Evolutionary conservation across 495 filamentous ascomycete species (phyloP).

Genomic region (Astrothelium subdiscretum): DNA sequence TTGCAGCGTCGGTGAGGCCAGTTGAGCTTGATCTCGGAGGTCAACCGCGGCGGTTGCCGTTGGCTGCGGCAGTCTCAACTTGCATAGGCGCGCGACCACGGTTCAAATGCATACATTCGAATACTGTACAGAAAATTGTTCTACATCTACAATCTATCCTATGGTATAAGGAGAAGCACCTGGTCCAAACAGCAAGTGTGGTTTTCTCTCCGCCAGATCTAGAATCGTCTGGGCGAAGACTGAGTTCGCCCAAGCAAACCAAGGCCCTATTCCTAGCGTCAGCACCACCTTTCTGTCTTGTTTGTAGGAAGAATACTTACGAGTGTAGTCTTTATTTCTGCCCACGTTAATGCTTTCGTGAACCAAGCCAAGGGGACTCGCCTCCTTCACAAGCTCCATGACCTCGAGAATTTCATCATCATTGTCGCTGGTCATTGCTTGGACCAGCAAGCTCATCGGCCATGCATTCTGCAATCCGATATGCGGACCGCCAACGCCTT

Average conservation of each 20-base stretch:
- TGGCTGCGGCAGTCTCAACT: too few species aligned
- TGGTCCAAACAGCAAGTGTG: constrained; percentile 72
- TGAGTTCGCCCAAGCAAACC: constrained; percentile 98
- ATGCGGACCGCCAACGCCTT: constrained; percentile 79
- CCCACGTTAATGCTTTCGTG: constrained; percentile 92
- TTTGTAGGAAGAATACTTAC: constrained; percentile 31
- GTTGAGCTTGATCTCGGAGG: neutral
- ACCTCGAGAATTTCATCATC: constrained; percentile 68
- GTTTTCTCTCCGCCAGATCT: constrained; percentile 74
- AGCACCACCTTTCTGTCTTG: constrained; percentile 13
- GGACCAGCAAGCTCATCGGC: constrained; percentile 89
- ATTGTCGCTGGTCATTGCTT: constrained; percentile 81
- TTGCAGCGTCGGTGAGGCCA: neutral
- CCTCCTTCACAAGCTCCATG: constrained; percentile 60
- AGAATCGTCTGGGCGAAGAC: constrained; percentile 92
- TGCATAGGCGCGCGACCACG: too few species aligned
- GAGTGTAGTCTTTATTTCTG: constrained; percentile 59
- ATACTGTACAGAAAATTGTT: neutral
- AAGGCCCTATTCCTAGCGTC: constrained; percentile 47
- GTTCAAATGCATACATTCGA: neutral
- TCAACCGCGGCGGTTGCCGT: too few species aligned
- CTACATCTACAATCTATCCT: constrained; percentile 1
- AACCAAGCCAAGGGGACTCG: constrained; percentile 64
- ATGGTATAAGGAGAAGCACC: constrained; percentile 13
- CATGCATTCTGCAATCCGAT: constrained; percentile 84